Percentiles rank a stretch among this genome's conserved stretches.
Evolutionary conservation across 177 flowering plant genomes (phyloP).

Genomic region (Vitis hybrid): DNA sequence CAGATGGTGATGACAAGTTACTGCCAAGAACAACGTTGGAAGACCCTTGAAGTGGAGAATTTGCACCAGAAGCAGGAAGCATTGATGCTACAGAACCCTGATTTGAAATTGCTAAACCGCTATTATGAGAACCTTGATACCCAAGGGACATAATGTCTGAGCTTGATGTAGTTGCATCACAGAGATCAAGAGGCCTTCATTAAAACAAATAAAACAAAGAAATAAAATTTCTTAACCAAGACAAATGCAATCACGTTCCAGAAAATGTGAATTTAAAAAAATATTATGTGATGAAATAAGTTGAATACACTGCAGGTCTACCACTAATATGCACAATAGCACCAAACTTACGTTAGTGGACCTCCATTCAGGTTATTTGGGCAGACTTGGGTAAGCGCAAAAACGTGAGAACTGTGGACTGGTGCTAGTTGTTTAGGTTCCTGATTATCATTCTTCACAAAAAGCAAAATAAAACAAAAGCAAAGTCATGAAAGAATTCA

Average conservation of each 20-base stretch:
- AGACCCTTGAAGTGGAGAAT: slow-evolving; percentile 55
- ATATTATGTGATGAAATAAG: not conserved
- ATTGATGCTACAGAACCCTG: slow-evolving; percentile 52
- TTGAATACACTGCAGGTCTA: not conserved
- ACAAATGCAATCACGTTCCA: not conserved
- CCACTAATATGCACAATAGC: not conserved
- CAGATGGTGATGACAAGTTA: slow-evolving; percentile 60
- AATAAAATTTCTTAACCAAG: not conserved
- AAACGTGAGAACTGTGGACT: slow-evolving; percentile 72
- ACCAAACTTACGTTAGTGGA: slow-evolving; percentile 68
- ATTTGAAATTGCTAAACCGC: slow-evolving; percentile 57
- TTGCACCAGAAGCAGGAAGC: slow-evolving; percentile 59
- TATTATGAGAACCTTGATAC: slow-evolving; percentile 59
- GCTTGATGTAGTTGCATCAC: slow-evolving; percentile 55
- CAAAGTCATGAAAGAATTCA: slow-evolving; percentile 6
- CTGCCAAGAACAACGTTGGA: slow-evolving; percentile 51
- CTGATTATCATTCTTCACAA: slow-evolving; percentile 58
- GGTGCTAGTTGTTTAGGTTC: slow-evolving; percentile 59
- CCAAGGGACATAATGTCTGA: slow-evolving; percentile 60
- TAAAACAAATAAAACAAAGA: not conserved
- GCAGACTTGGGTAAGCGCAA: slow-evolving; percentile 73
- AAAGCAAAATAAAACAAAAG: slow-evolving; percentile 5
- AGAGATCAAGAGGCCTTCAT: slow-evolving; percentile 90
- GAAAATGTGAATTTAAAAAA: not conserved
- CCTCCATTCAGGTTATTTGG: slow-evolving; percentile 75